Evolutionary conservation across 805 yeast species (phyloP), one percentile per base, ranked within the genome.

Genomic region (Pichia phayaonensis): DNA sequence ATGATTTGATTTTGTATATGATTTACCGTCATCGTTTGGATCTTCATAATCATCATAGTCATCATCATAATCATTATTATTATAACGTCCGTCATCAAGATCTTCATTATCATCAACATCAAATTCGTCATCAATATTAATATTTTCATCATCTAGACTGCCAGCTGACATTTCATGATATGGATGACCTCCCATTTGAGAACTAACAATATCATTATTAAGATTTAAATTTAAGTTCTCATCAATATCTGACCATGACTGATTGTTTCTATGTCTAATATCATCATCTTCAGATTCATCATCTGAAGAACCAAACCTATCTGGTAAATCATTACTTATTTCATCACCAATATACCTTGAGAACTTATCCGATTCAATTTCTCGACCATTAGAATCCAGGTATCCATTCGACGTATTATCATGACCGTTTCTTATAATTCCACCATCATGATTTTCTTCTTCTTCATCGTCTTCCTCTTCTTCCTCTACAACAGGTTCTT

Each of bases 1-100:
- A 58, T 82, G 79, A 40, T 74, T 69, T 23, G 75, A 72, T 61
- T 79, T 83, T 48, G 80, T 79, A 64, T 85, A 85, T 1, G 87
- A 81, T 61, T 79, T 80, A 0, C 92, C 92, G 60, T 85, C 92
- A 63, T 86, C 92, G 60, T 85, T 84, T 1, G 92, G 90, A 61
- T 85, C 90, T 58, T 79, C 80, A 59, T 85, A 84, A 53, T 83
- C 90, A 53, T 84, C 89, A 15, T 77, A 86, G 26, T 51, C 54
- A 18, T 54, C 50, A 43, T 42, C 51, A 44, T 50, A 36, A 24
- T 45, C 46, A 38, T 49, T 42, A 34, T 22, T 26, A 18, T 40
- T 43, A 20, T 46, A 46, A 20, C 38, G 44, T 21, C 62, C 66
- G 34, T 64, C 68, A 12, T 60, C 57, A 58, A 82, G 87, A 60